Evolutionary conservation across 352 stramenopile species (phyloP).

Genomic region (Pythium coloratum): DNA sequence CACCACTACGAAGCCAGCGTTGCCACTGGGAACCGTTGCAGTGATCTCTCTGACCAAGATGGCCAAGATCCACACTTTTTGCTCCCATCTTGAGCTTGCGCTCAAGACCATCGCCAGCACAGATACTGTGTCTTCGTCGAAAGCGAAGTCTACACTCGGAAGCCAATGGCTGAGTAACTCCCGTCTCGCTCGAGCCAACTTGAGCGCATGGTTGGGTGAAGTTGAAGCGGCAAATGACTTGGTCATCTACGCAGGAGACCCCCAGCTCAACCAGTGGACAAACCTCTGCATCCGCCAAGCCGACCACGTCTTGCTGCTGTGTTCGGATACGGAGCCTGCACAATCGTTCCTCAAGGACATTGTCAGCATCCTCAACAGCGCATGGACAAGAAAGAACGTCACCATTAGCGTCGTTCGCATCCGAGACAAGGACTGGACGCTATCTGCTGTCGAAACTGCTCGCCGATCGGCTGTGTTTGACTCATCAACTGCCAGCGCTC

Average conservation of each 20-base stretch:
- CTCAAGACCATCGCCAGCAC: constrained; percentile 69
- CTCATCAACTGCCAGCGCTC: constrained; percentile 44
- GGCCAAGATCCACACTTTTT: constrained; percentile 76
- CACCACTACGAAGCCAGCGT: constrained; percentile 24
- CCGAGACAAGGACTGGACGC: constrained; percentile 72
- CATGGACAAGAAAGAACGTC: constrained; percentile 73
- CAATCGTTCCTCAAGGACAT: constrained; percentile 77
- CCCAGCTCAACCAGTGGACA: constrained; percentile 71
- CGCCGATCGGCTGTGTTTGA: constrained; percentile 44
- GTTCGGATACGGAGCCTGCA: constrained; percentile 67
- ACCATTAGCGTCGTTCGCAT: constrained; percentile 80
- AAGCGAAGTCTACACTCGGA: constrained; percentile 59
- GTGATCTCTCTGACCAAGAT: constrained; percentile 80
- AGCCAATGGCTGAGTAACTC: constrained; percentile 74
- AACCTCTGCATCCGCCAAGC: constrained; percentile 84
- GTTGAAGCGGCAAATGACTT: constrained; percentile 77
- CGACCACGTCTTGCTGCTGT: constrained; percentile 81
- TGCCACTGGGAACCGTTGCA: constrained; percentile 70
- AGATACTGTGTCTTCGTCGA: constrained; percentile 70
- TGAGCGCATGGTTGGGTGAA: constrained; percentile 80
- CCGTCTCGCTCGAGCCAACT: constrained; percentile 59
- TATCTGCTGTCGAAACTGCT: constrained; percentile 54
- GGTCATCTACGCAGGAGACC: constrained; percentile 82
- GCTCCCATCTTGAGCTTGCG: constrained; percentile 53
- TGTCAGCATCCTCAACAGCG: constrained; percentile 55